Conservation (phyloP, 2,329 filamentous ascomycete genomes). For the Lasiodiplodia theobromae region DNA sequence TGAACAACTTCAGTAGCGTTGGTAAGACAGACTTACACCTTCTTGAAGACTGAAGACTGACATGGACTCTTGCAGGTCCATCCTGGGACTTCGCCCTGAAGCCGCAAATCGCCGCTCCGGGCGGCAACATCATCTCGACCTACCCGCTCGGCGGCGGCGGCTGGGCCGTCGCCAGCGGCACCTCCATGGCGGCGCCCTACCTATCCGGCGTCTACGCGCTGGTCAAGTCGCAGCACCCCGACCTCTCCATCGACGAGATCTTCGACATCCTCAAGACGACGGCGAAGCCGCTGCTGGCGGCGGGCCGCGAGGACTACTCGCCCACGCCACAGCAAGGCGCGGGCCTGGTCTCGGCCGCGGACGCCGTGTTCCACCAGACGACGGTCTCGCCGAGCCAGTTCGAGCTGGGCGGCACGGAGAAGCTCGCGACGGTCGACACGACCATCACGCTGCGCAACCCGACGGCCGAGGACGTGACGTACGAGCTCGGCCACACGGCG, state of each 20-base stretch:
- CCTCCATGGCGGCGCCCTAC: conserved; percentile 53
- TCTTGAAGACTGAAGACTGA: not conserved
- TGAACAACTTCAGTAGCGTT: conserved; percentile 17
- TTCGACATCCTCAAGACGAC: conserved; percentile 34
- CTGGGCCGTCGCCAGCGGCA: conserved; percentile 63
- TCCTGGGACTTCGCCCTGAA: conserved; percentile 66
- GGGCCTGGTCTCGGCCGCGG: conserved; percentile 35
- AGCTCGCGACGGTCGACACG: conserved; percentile 36
- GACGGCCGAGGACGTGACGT: conserved; percentile 28
- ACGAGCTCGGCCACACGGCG: conserved; percentile 33
- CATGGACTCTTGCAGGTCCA: conserved; percentile 54
- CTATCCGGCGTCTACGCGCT: conserved; percentile 35
- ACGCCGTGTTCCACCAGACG: conserved; percentile 34
- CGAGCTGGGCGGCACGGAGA: conserved; percentile 36
- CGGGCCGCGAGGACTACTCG: conserved; percentile 18
- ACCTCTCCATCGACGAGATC: conserved; percentile 31
- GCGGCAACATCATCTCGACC: conserved; percentile 66
- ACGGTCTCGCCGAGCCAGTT: conserved; percentile 34
- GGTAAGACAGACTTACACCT: not conserved
- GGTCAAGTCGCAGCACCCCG: conserved; percentile 9
- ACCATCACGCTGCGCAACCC: conserved; percentile 37
- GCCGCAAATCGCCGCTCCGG: conserved; percentile 63
- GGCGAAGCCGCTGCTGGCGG: conserved; percentile 34
- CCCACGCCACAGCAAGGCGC: conserved; percentile 38
- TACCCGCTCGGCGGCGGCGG: conserved; percentile 53